Evolutionary conservation across 163 green algal species (phyloP), one percentile per base, ranked within the genome.

Genomic region (Prototheca wickerhamii): DNA sequence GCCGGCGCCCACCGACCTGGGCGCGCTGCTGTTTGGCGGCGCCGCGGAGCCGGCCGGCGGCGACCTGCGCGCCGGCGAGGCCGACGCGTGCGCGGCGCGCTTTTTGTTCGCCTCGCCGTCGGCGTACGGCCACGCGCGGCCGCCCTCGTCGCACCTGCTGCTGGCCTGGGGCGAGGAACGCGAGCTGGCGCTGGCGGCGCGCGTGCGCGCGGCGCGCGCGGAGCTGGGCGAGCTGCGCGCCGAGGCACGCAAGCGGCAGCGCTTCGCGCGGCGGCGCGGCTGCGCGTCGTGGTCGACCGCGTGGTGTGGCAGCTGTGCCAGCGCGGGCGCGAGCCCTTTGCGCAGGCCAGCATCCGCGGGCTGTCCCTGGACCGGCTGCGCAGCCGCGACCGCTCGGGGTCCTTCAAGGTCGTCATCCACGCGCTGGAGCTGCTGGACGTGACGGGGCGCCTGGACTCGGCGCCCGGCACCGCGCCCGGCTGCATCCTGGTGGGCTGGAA

Each of bases 401-500:
- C 51, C 35, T 76, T 63, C 64, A 79, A 77, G 69, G 76, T 85
- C 50, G 58, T 72, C 30, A 72, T 85, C 26, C 69, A 82, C 52
- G 65, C 53, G 32, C 44, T 76, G 5, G 70, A 78, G 64, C 55
- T 85, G 23, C 43, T 69, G 37, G 78, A 85, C 43, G 58, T 63
- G n/a, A 43, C 42, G 25, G 76, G 76, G 3, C 21, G 30, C 20
- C 58, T 79, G 29, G 64, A 62, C 21, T 34, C 74, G 0, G 57
- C 68, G 10, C 35, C 72, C 32, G 58, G 25, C 42, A 18, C 58
- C 23, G 60, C 34, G 29, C 40, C 70, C 42, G 79, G 76, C 28
- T 70, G 69, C 35, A 72, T 86, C 35, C 51, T 86, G 25, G 62
- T 64, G 17, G 46, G 44, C n/a, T 86, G 79, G 79, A 82, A 84